Evolutionary conservation across 192 early-diverging fungal genomes (phyloP).

Genomic region (Lunasporangiospora selenospora): DNA sequence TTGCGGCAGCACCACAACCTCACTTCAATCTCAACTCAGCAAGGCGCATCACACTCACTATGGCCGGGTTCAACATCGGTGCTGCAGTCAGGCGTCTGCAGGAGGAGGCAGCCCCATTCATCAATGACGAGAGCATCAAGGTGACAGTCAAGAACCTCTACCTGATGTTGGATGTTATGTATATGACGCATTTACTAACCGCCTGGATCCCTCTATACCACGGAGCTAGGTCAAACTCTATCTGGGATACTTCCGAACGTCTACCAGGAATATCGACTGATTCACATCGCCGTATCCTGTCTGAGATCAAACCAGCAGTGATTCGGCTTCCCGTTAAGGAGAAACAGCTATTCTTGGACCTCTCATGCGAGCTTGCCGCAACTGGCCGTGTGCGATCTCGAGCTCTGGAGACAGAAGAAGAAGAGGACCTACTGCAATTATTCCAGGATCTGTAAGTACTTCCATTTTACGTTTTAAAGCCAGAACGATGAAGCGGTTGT

Average conservation of each 20-base stretch:
- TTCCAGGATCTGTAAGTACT: conserved; percentile 3
- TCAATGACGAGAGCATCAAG: conserved; percentile 1
- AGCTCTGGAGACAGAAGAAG: background rate
- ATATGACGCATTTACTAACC: background rate
- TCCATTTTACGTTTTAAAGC: background rate
- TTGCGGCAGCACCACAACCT: background rate
- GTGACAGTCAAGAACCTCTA: background rate
- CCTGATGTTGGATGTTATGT: conserved; percentile 7
- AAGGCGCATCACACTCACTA: conserved; percentile 3
- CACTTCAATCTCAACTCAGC: conserved; percentile 4
- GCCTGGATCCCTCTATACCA: no score
- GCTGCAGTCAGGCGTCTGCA: conserved; percentile 8
- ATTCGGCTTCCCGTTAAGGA: background rate
- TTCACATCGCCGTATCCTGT: background rate
- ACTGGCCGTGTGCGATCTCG: background rate
- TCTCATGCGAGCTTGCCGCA: background rate
- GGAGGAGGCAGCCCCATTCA: conserved; percentile 3
- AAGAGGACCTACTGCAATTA: background rate
- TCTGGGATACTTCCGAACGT: background rate
- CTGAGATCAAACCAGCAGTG: conserved; percentile 4
- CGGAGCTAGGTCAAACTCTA: conserved; percentile 2
- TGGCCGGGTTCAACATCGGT: conserved; percentile 5
- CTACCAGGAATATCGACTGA: background rate
- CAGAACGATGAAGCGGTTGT: no score
- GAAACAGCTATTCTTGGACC: background rate